Conservation (phyloP, 352 stramenopile species). For the Globisporangium emineosum region DNA sequence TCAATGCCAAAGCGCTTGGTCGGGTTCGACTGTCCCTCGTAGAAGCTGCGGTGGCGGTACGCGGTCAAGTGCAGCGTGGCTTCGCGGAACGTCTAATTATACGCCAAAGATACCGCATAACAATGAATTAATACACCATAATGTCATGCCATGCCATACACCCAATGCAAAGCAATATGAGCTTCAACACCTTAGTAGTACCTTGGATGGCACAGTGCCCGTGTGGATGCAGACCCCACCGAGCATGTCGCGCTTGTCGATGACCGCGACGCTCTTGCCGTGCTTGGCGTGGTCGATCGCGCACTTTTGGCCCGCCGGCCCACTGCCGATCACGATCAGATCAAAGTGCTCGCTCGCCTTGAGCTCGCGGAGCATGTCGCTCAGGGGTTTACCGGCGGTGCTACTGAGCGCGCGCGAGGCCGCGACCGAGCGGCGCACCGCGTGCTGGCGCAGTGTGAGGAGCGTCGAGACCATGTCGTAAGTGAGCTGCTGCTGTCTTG, state of each 20-base stretch:
- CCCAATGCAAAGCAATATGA: not conserved
- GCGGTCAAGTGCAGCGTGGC: constrained; percentile 87
- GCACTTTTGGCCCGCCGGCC: constrained; percentile 86
- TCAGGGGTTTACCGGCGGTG: constrained; percentile 28
- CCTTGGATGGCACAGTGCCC: constrained; percentile 85
- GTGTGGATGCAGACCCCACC: constrained; percentile 89
- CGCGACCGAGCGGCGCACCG: not conserved
- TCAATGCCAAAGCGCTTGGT: constrained; percentile 74
- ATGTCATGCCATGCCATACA: not conserved
- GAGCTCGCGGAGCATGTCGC: constrained; percentile 71
- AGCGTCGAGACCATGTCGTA: constrained; percentile 7
- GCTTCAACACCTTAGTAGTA: constrained; percentile 14
- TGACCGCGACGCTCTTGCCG: constrained; percentile 78
- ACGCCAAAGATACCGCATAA: not conserved
- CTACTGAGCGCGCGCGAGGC: constrained; percentile 1
- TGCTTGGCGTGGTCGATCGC: constrained; percentile 88
- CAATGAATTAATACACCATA: not conserved
- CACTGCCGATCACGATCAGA: constrained; percentile 87
- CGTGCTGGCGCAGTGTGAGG: constrained; percentile 12
- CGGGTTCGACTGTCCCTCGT: constrained; percentile 66
- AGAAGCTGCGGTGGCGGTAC: constrained; percentile 87
- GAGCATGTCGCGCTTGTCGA: constrained; percentile 89
- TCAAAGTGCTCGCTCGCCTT: constrained; percentile 87
- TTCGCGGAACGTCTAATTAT: constrained; percentile 82
- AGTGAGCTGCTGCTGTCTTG: not conserved